A percentile compares a stretch with the other conserved stretches of the same genome.
Evolutionary conservation across 768 basidiomycete species (phyloP).

Genomic region (Saitozyma podzolica): DNA sequence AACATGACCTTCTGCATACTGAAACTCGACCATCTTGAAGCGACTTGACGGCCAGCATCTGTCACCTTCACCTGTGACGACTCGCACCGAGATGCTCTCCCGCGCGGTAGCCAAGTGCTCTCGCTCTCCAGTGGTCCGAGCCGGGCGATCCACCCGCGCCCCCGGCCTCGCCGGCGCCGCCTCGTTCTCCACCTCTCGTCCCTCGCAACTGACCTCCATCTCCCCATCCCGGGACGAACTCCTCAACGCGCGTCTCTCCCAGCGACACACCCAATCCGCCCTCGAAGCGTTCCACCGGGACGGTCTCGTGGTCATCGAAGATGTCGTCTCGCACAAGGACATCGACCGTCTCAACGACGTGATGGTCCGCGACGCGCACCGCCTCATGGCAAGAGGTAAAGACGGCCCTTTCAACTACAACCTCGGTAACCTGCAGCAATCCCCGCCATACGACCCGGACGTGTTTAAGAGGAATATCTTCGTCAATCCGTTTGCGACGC

Average conservation of each 20-base stretch:
- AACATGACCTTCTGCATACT: no score
- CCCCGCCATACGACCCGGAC: not conserved
- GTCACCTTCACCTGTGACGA: no score
- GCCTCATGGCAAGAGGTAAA: not conserved
- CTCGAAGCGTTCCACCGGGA: slow-evolving; percentile 4
- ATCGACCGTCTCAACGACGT: not conserved
- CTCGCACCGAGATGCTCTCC: no score
- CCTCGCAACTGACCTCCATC: no score
- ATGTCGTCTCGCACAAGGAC: not conserved
- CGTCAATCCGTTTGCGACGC: not conserved
- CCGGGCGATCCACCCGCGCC: no score
- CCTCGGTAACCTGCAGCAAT: not conserved
- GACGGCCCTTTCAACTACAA: slow-evolving; percentile 5
- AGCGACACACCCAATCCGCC: not conserved
- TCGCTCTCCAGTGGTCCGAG: no score
- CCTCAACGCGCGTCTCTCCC: not conserved
- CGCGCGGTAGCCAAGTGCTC: no score
- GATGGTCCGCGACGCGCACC: not conserved
- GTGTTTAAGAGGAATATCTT: not conserved
- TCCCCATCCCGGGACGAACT: no score
- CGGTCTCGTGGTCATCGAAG: slow-evolving; percentile 1
- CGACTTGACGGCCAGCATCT: no score
- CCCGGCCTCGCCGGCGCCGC: no score
- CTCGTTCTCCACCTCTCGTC: no score
- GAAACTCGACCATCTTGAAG: no score